Evolutionary conservation across 2,329 filamentous ascomycete species (phyloP).

Genomic region (Trichophyton equinum): DNA sequence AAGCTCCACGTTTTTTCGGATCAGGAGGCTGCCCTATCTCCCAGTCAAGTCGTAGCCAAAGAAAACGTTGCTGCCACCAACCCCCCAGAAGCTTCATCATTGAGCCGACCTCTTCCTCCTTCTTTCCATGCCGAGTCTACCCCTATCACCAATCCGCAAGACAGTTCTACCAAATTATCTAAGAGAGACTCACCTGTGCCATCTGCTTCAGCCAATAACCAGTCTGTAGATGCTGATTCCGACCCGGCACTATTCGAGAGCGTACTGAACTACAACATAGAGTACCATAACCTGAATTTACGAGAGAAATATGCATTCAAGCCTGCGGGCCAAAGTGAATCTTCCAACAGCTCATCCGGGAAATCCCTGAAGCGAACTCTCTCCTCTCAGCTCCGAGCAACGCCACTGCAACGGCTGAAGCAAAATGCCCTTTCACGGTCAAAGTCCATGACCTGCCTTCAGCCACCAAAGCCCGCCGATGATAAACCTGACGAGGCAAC

Average conservation of each 20-base stretch:
- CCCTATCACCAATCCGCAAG: background rate
- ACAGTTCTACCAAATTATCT: background rate
- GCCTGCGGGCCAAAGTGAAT: background rate
- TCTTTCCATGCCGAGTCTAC: background rate
- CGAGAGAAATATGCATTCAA: constrained; percentile 2
- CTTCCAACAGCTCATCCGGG: background rate
- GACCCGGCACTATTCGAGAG: background rate
- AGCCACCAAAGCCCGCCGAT: background rate
- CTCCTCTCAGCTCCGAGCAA: constrained; percentile 18
- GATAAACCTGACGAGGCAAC: background rate
- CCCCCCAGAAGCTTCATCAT: background rate
- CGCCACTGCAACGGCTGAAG: constrained; percentile 31
- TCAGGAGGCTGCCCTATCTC: constrained; percentile 19
- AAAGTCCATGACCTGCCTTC: constrained; percentile 23
- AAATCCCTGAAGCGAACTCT: background rate
- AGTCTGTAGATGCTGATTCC: background rate
- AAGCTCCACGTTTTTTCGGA: constrained; percentile 42
- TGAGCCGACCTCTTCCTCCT: background rate
- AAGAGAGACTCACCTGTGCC: background rate
- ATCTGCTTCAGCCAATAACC: background rate
- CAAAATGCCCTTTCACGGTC: constrained; percentile 29
- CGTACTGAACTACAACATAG: constrained; percentile 2
- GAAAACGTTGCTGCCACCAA: background rate
- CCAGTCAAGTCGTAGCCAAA: background rate
- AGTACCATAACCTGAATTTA: background rate